Evolutionary conservation across 2,329 filamentous ascomycete genomes (phyloP).

Genomic region (Nothophoma quercina): DNA sequence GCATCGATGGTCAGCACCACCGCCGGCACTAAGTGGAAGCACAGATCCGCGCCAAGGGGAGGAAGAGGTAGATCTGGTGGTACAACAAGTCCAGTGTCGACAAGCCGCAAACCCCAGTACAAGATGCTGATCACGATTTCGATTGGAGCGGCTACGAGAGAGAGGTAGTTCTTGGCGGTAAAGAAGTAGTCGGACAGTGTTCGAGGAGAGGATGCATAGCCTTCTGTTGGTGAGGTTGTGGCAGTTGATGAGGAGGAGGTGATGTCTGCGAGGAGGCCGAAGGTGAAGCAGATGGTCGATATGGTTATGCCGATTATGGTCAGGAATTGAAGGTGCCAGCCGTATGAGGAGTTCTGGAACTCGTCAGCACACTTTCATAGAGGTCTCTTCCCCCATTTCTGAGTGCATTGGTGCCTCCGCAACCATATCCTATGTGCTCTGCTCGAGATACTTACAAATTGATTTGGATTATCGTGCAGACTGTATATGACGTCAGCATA

Average conservation of each 20-base stretch:
- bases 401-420: no score
- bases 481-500: constrained; percentile 34
- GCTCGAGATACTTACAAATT: constrained; percentile 27
- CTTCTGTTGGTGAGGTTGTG: constrained; percentile 41
- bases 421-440: no score
- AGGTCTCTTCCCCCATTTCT: no score
- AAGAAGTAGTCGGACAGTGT: constrained; percentile 65
- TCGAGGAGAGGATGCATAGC: not conserved
- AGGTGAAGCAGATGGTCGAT: constrained; percentile 66
- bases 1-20: constrained; percentile 71
- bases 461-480: constrained; percentile 40
- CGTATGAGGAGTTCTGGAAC: constrained; percentile 64
- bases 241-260: not conserved
- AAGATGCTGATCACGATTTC: constrained; percentile 75
- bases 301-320: constrained; percentile 75
- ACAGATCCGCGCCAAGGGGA: constrained; percentile 59
- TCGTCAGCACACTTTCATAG: constrained; percentile 5
- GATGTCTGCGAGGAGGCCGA: constrained; percentile 71
- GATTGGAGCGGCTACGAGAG: constrained; percentile 71
- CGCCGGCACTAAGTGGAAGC: constrained; percentile 63
- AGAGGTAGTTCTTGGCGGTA: constrained; percentile 70
- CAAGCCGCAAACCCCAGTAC: constrained; percentile 73
- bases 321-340: constrained; percentile 75
- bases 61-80: constrained; percentile 50
- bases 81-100: constrained; percentile 62